Evolutionary conservation across 1,284 basidiomycete genomes (phyloP), one percentile per base, ranked within the genome.

Genomic region (Ustilago crameri): DNA sequence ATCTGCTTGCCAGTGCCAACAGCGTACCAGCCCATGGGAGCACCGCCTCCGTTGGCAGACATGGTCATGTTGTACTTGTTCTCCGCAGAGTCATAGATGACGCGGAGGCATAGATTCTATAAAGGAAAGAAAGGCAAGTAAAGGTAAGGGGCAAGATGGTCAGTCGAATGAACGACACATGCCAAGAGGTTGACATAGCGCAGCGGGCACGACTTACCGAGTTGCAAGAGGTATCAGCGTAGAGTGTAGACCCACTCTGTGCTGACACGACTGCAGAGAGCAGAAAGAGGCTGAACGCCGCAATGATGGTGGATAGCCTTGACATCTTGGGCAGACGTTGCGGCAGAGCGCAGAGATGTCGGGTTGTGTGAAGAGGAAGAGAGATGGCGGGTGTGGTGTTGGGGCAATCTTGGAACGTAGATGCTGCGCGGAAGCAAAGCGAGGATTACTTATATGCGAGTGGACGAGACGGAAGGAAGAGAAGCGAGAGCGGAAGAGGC

Each of bases 11-110:
- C 71, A 9, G 71, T 71, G 32, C 74, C 74, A 26, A 76, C 68
- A 15, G 53, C 46, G 30, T 67, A 59, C 74, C 74, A 76, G 9
- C 74, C 74, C 5, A 65, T 54, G 3, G 60, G 65, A 35, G 53
- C 56, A 27, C 70, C 70, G 22, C 70, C 70, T 14, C 57, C 61
- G 35, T 49, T 55, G 17, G 70, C 53, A 3, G 67, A 57, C 65
- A 78, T 65, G 27, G 76, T 77, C 62, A 75, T 75, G 53, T 78
- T 77, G 37, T 66, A 51, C 34, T 45, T 46, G 48, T 52, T 45
- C 24, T 68, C 52, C 15, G 57, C 51, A 8, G 68, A 54, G 30
- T 52, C 58, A 50, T 77, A 75, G 14, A 77, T 51, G 27, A 47
- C 69, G 17, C 54, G 50, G n/a, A 77, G 61, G 49, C 75, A 77